Evolutionary conservation across 768 basidiomycete genomes (phyloP), one percentile per base, ranked within the genome.

Genomic region (Gloeopeniophorella convolvens): DNA sequence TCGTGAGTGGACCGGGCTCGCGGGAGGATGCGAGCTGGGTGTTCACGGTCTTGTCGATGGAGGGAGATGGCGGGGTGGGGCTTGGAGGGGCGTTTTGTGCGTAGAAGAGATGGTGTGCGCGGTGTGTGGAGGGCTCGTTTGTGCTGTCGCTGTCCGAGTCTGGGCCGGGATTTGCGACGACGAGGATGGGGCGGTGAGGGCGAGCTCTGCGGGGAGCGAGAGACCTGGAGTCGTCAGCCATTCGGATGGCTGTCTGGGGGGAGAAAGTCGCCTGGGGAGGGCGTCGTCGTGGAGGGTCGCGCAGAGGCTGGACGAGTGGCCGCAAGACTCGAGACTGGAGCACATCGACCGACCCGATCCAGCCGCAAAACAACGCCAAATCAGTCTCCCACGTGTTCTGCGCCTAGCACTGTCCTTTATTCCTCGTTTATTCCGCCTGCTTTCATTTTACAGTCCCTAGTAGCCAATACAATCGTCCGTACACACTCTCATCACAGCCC

Each of bases 151-250:
- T 65, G 54, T 69, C 68, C 23, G 65, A 67, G 46, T 73, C 79
- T 18, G 77, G 73, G 60, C 75, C 70, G 2, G 81, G 82, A 62
- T 86, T 86, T 53, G 76, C 72, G 56, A 87, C 72, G 63, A 76
- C 73, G 35, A 82, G 73, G 48, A 77, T 65, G 51, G 71, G 63
- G n/a, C 56, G 59, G 20, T 58, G 54, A 8, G 43, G 39, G 32
- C 45, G 68, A 55, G 69, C 71, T 45, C 50, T 57, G 45, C 46
- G 67, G 42, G 63, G 60, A 23, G 60, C 58, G 58, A 55, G 61
- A 35, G 70, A 70, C 65, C 74, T 69, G 48, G 72, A 62, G 63
- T 79, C 79, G 69, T 85, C 84, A 52, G 82, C 78, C 83, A 84
- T 84, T 7, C n/a, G n/a, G 48, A 36, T 20, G 15, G 26, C 12